phyloP scores from a whole-genome alignment of 129 eudicot genomes.

The Gnaphalium uliginosum region DNA sequence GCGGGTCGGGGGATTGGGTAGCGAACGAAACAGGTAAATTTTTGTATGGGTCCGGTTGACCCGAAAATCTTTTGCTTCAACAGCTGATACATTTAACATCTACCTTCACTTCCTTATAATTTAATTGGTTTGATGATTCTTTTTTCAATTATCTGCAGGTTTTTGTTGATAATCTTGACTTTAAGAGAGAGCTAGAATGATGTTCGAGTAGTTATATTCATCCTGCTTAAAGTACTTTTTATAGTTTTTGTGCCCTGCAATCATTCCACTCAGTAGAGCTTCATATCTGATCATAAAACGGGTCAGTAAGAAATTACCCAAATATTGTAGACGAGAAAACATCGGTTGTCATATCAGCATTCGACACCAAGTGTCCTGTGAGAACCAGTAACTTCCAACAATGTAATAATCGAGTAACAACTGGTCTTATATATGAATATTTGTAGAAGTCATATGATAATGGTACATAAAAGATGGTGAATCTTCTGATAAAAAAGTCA shows the following conservation, averaged over 20 bases:
- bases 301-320: not conserved
- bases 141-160: slow-evolving; percentile 45
- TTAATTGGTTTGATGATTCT: not conserved
- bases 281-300: slow-evolving; percentile 14
- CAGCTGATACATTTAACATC: not conserved
- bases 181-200: slow-evolving; percentile 71
- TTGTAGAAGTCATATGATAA: not conserved
- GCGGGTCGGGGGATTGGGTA: not conserved
- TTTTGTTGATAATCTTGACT: slow-evolving; percentile 66
- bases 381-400: not conserved
- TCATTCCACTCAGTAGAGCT: not conserved
- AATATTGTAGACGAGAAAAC: slow-evolving; percentile 4
- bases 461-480: not conserved
- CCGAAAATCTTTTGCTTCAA: not conserved
- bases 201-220: not conserved
- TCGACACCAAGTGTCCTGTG: not conserved
- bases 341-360: not conserved
- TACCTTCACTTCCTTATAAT: not conserved
- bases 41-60: not conserved
- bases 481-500: not conserved
- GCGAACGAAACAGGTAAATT: not conserved
- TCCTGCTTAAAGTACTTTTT: not conserved
- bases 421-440: not conserved
- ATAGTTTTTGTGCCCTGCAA: not conserved
- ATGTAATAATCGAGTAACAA: not conserved